Evolutionary conservation across 2,329 filamentous ascomycete genomes (phyloP).

Genomic region (Sarocladium brachiariae): DNA sequence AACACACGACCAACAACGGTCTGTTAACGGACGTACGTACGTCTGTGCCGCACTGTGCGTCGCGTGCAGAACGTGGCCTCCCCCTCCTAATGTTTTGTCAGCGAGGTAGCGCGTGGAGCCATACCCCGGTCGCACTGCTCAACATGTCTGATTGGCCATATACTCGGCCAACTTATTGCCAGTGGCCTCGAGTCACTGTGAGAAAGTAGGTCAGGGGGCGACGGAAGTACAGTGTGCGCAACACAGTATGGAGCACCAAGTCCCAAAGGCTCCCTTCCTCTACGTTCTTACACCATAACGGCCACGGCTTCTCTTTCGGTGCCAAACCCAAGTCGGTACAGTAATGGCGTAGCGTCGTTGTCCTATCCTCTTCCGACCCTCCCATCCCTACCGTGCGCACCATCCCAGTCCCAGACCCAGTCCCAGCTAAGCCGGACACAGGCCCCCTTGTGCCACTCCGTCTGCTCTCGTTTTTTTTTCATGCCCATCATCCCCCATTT

Average conservation of each 20-base stretch:
- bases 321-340: not conserved
- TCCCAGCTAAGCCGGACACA: too few species aligned
- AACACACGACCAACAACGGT: conserved; percentile 2
- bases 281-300: not conserved
- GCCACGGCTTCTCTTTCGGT: not conserved
- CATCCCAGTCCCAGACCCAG: too few species aligned
- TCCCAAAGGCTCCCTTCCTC: not conserved
- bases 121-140: too few species aligned
- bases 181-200: not conserved
- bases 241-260: not conserved
- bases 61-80: not conserved
- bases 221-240: not conserved
- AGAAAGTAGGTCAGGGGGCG: too few species aligned
- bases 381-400: too few species aligned
- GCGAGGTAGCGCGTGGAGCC: conserved; percentile 1
- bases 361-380: too few species aligned
- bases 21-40: not conserved
- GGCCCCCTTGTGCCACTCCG: not conserved
- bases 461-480: conserved; percentile 24
- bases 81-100: not conserved
- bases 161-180: not conserved
- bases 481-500: conserved; percentile 20
- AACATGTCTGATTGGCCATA: not conserved
- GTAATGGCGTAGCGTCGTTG: too few species aligned
- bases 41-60: conserved; percentile 2